Evolutionary conservation across 805 yeast genomes (phyloP), one percentile per base, ranked within the genome.

Genomic region (Metschnikowia reukaufii): DNA sequence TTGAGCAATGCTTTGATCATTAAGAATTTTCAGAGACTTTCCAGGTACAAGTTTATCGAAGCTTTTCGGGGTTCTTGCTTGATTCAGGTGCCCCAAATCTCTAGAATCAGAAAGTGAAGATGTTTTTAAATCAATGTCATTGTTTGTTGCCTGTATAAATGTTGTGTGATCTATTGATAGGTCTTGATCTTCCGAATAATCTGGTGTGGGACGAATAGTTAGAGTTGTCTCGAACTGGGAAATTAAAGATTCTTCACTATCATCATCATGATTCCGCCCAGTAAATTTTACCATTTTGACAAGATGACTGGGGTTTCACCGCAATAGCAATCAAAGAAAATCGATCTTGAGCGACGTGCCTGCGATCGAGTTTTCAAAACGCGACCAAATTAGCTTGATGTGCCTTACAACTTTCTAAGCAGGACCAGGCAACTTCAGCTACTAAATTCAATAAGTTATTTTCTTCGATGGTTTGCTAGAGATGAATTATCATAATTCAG

Each of bases 161-260:
- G 67, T 62, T 4, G 70, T 65, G 51, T 70, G 76, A 48, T 72
- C 76, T 48, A 72, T 70, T 17, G 76, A 69, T 29, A 71, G 50
- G 46, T 70, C 75, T 29, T 53, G 59, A 29, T 53, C 54, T 29
- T 65, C 74, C 9, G 60, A 60, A 17, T 55, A 51, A 13, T 69
- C 75, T 44, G 66, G 63, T 21, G 71, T 55, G 2, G 76, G 73
- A 34, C 66, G 54, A 47, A 72, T 70, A 30, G 72, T 70, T 36
- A 73, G 62, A 0, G 76, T 73, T 3, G 77, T 70, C 54, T 73
- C 77, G 49, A 73, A 73, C 52, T 70, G 75, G 6, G 74, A 64
- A 10, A 56, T 52, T 8, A 56, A 47, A 12, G 58, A 55, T 21
- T 54, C 59, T 21, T 54, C 58, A 34, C 48, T 45, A 31, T 47